Conservation (phyloP, 306 rosid genomes). For the Citrullus amarus region DNA sequence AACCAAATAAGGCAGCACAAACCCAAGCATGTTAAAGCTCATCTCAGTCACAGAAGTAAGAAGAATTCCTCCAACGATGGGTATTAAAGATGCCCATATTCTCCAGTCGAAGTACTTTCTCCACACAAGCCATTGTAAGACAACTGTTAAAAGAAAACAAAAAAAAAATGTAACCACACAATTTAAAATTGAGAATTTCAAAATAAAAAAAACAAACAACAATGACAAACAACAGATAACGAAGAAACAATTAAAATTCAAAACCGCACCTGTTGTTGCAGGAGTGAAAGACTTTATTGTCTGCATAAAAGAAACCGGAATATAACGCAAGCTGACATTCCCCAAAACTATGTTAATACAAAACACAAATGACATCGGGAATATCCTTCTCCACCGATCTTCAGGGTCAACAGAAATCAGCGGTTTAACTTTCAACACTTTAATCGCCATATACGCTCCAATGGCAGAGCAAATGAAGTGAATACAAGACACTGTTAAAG, state of each 20-base stretch:
- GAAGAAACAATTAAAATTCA: neutral
- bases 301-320: slow-evolving; percentile 99
- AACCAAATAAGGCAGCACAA: slow-evolving; percentile 97
- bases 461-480: slow-evolving; percentile 90
- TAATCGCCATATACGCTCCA: slow-evolving; percentile 70
- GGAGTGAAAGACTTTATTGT: slow-evolving; percentile 97
- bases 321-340: slow-evolving; percentile 88
- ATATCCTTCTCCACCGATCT: slow-evolving; percentile 94
- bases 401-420: slow-evolving; percentile 71
- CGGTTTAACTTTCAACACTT: slow-evolving; percentile 80
- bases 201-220: neutral
- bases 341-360: slow-evolving; percentile 93
- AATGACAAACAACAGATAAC: neutral
- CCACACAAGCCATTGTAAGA: slow-evolving; percentile 94
- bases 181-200: neutral
- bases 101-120: slow-evolving; percentile 87
- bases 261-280: slow-evolving; percentile 75
- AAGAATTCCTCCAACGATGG: slow-evolving; percentile 98
- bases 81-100: slow-evolving; percentile 84
- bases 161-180: slow-evolving; percentile 1
- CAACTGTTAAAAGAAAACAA: slow-evolving; percentile 36
- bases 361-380: slow-evolving; percentile 98
- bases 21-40: slow-evolving; percentile 84
- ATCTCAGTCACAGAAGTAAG: slow-evolving; percentile 91
- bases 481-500: slow-evolving; percentile 71